These are phyloP conservation scores for Neofusicoccum kwambonambiense DNA, from an alignment of 2,329 filamentous ascomycete species.

Conservation along the genomic window DNA sequence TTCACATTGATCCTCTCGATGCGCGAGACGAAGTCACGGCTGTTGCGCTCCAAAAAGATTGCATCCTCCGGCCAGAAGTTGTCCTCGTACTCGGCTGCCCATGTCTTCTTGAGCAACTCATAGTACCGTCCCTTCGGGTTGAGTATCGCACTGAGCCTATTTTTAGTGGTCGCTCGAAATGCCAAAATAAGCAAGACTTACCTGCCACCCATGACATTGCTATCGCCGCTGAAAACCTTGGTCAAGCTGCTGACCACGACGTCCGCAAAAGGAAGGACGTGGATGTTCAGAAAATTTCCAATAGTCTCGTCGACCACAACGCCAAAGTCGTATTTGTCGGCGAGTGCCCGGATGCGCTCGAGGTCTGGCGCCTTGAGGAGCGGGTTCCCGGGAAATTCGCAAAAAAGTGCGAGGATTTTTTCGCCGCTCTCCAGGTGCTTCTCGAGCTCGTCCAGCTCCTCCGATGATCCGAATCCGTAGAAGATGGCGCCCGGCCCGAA, in stretches of 20 bases:
- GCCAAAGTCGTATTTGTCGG: slow-evolving; percentile 81
- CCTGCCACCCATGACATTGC: slow-evolving; percentile 96
- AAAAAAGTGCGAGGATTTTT: slow-evolving; percentile 79
- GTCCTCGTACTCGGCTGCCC: slow-evolving; percentile 72
- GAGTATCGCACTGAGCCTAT: slow-evolving; percentile 50
- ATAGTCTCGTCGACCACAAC: slow-evolving; percentile 95
- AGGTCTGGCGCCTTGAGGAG: slow-evolving; percentile 83
- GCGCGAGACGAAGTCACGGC: slow-evolving; percentile 80
- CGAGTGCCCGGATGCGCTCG: slow-evolving; percentile 72
- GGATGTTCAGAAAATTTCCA: slow-evolving; percentile 93
- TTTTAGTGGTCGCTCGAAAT: slow-evolving; percentile 12
- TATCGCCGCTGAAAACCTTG: slow-evolving; percentile 96
- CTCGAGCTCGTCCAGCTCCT: slow-evolving; percentile 84
- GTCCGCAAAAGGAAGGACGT: slow-evolving; percentile 86
- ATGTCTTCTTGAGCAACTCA: slow-evolving; percentile 62
- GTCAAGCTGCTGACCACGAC: slow-evolving; percentile 92
- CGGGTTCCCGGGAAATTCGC: slow-evolving; percentile 93
- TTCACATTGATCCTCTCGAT: slow-evolving; percentile 84
- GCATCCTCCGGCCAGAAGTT: slow-evolving; percentile 93
- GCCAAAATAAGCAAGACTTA: slow-evolving; percentile 23
- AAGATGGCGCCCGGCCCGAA: slow-evolving; percentile 88
- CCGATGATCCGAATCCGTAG: slow-evolving; percentile 75
- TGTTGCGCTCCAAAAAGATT: slow-evolving; percentile 94
- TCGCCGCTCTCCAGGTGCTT: slow-evolving; percentile 68
- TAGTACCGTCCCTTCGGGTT: slow-evolving; percentile 73